Base-by-base conservation (phyloP, 2,329 filamentous ascomycete genomes). In the Esteya vermicola region DNA sequence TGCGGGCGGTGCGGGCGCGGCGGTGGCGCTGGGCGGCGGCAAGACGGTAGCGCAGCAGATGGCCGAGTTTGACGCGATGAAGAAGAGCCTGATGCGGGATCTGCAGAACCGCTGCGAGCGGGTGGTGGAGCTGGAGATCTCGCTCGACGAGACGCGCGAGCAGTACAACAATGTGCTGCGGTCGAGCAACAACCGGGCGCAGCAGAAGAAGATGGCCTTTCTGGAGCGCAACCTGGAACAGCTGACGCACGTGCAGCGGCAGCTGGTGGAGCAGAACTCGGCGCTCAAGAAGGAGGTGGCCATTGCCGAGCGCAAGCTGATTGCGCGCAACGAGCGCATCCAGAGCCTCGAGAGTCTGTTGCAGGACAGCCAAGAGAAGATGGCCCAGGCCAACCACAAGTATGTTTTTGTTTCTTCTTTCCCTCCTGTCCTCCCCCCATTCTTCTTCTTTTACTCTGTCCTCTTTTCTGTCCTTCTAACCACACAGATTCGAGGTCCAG, bases 201-300 rank as follows among this genome's bases (percentile, higher is more conserved):
- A 98, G 66, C 91, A 98, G 64, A 98, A 98, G 81, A 98, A 98
- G 75, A 96, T 98, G 84, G 93, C 91, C 14, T 98, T 98, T 72
- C 66, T 98, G 38, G 91, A 98, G 67, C 81, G 91, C 56, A 98
- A 98, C 58, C 76, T 98, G 31, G 91, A 98, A 64, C 91, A 98
- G 62, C 72, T 98, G 40, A 98, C 91, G 4, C 85, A 94, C 55
- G 91, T 98, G 40, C 91, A 98, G 63, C 78, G 91, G 41, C 91
- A 98, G 63, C 78, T 98, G 12, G 91, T 98, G 25, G 91, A 98
- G 66, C 91, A 98, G 62, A 98, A 98, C 63, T 85, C 85, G 51
- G 82, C 81, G 47, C 70, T 98, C 54, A 98, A 98, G 78, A 96
- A 98, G 70, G 91, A 98, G 63, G 91, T 98, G 41, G 91, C 91